Evolutionary conservation across 768 basidiomycete species (phyloP), one percentile per base, ranked within the genome.

Genomic region (Pleurotus giganteus): DNA sequence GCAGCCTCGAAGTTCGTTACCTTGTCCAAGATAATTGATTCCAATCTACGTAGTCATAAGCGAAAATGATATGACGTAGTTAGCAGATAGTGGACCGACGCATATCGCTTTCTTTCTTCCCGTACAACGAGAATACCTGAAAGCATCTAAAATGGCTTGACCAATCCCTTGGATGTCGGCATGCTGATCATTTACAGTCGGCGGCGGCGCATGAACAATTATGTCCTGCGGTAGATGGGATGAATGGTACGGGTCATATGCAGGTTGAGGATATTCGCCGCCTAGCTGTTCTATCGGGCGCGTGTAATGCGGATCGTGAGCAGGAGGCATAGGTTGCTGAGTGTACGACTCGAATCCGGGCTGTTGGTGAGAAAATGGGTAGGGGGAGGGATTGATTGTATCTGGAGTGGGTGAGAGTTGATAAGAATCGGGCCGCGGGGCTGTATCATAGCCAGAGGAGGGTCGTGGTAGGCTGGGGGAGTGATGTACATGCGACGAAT

Each of bases 71-170:
- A 58, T 31, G 62, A 17, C 5, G 31, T 26, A 31, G 39, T 28
- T 8, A 41, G 29, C 15, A 46, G 4, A 12, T 11, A 17, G 9
- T 7, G 21, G 28, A 51, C 89, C 61, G 66, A 91, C 90, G 58
- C 88, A 88, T 12, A 97, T 71, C 0, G 92, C 94, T 69, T 89
- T 94, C 69, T 85, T 83, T 56, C 73, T 74, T 8, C 91, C 89
- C 0, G 78, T 88, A 66, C 93, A 94, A 56, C 84, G 86, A 3
- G 90, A 91, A 64, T 89, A 90, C 58, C 84, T 81, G 69, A 88
- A 89, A 9, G 31, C 32, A 51, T 51, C 19, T 11, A 37, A 15
- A 28, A 51, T 37, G 21, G 49, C 34, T 37, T 51, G 49, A 3
- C 49, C 49, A 34, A 51, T 34, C 12, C 17, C 19, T 8, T 37